Conservation (phyloP, 371 early-diverging fungal genomes). For the Coemansia sp. region DNA sequence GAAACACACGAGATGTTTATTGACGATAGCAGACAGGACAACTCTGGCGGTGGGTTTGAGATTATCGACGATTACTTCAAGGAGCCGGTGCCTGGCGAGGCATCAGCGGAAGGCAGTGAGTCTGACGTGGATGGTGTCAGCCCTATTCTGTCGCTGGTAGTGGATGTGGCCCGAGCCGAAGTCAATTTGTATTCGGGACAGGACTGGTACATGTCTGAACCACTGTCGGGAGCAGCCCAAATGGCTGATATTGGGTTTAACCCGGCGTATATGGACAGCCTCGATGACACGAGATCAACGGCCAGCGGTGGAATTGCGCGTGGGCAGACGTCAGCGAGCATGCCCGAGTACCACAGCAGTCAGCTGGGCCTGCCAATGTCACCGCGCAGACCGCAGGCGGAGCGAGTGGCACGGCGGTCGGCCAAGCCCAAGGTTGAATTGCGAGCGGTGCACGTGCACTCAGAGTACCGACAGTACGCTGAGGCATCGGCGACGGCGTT, state of each 20-base stretch:
- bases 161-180: constrained; percentile 40
- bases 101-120: constrained; percentile 18
- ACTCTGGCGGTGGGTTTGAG: constrained; percentile 48
- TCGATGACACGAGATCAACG: constrained; percentile 15
- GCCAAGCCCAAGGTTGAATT: constrained; percentile 46
- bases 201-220: constrained; percentile 33
- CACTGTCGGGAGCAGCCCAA: constrained; percentile 12
- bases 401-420: constrained; percentile 27
- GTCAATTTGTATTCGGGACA: constrained; percentile 44
- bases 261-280: constrained; percentile 34
- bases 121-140: background rate
- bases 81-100: constrained; percentile 53
- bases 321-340: constrained; percentile 29
- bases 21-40: background rate
- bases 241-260: constrained; percentile 31
- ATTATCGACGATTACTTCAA: constrained; percentile 68
- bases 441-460: constrained; percentile 44
- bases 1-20: background rate
- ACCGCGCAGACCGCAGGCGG: constrained; percentile 8
- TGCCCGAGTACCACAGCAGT: constrained; percentile 38
- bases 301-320: background rate
- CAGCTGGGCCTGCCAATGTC: constrained; percentile 16
- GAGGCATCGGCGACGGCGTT: constrained; percentile 40
- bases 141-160: constrained; percentile 16
- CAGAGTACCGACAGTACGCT: constrained; percentile 37